Base-by-base conservation (phyloP, 768 basidiomycete genomes). In the Auricularia auricula-judae region DNA sequence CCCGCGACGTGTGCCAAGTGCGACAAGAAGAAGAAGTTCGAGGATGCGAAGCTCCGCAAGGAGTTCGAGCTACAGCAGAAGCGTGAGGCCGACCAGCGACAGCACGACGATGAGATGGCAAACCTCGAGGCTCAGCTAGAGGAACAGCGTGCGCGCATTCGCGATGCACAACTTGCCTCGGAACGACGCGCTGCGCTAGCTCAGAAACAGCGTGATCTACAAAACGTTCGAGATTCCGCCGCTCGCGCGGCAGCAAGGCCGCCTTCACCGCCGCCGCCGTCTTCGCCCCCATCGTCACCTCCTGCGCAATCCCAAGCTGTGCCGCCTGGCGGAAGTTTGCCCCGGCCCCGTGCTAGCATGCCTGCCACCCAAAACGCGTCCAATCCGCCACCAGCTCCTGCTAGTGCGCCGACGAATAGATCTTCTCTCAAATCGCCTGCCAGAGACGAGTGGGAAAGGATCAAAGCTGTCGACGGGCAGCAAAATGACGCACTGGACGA, bases 401-500 rank as follows among this genome's bases (percentile, higher is more conserved):
- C 29, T 2, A 29, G 29, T 29, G 29, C 29, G 29, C 29, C 29
- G 29, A 29, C 29, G 29, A 23, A n/a, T n/a, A n/a, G 8, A 12
- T 76, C 82, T 1, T 71, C 79, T 70, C 33, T 39, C 51, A 34
- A 14, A 42, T 36, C 61, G 39, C 56, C 61, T 42, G 53, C 72
- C 1, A 66, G 70, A 42, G 66, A 70, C 0, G 80, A 82, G 62
- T 89, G 88, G 87, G 72, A 81, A 64, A 73, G 80, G 10, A 82
- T 83, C 71, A 89, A 89, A 71, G 71, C 71, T 3, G 63, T 82
- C 0, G 80, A 84, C 23, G 86, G 34, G 29, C 23, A 59, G 56
- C 72, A 68, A 29, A 85, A 85, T 64, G 69, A 71, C 4, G 74
- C 80, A n/a, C 81, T 89, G 29, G 87, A 89, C 67, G 75, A 77